These are phyloP conservation scores for Penicillium silybi DNA, from an alignment of 495 filamentous ascomycete genomes.

Conservation along the genomic window DNA sequence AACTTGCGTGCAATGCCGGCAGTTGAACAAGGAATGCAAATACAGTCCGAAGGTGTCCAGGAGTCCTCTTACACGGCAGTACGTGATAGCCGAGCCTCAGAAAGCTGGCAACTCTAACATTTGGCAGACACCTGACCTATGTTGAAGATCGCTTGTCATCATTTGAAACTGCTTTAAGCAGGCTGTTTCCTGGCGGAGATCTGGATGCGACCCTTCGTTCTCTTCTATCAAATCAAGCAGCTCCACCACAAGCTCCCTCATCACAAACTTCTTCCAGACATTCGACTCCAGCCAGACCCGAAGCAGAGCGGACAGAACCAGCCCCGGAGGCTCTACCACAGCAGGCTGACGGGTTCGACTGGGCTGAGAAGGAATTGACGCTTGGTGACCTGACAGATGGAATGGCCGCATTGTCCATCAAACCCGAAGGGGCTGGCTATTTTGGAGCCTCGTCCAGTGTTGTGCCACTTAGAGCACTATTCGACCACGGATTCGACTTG, in stretches of 20 bases:
- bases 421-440: slow-evolving; percentile 48
- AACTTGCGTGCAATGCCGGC: slow-evolving; percentile 41
- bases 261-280: slow-evolving; percentile 40
- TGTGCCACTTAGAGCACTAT: slow-evolving; percentile 40
- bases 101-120: slow-evolving; percentile 8
- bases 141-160: slow-evolving; percentile 47
- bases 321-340: slow-evolving; percentile 44
- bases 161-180: slow-evolving; percentile 42
- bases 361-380: slow-evolving; percentile 45
- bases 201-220: slow-evolving; percentile 44
- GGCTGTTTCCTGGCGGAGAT: slow-evolving; percentile 44
- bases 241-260: slow-evolving; percentile 28
- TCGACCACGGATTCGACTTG: slow-evolving; percentile 45
- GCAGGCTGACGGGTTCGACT: slow-evolving; percentile 51
- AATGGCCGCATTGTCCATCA: slow-evolving; percentile 51
- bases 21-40: slow-evolving; percentile 44
- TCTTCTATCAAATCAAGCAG: slow-evolving; percentile 40
- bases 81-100: slow-evolving; percentile 10
- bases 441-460: slow-evolving; percentile 48
- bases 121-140: slow-evolving; percentile 42
- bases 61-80: slow-evolving; percentile 48
- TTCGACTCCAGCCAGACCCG: slow-evolving; percentile 35
- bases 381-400: slow-evolving; percentile 47
- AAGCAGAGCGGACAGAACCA: slow-evolving; percentile 35
- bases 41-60: slow-evolving; percentile 48